Evolutionary conservation across 176 grass and related monocot genomes (phyloP).

Genomic region (Paspalum notatum): DNA sequence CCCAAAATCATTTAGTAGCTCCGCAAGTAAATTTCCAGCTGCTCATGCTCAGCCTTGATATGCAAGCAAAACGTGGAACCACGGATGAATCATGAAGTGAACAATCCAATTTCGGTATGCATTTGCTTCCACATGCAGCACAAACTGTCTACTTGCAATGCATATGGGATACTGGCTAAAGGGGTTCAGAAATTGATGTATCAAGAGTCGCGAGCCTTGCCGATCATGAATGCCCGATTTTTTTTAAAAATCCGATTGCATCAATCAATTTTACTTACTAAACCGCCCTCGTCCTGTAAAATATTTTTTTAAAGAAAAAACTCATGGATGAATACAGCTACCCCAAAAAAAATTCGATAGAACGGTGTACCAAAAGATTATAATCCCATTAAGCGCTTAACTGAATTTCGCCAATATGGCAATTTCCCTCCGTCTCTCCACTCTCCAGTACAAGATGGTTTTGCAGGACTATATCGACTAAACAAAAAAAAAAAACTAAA

Average conservation of each 20-base stretch:
- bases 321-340: neutral
- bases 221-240: neutral
- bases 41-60: neutral
- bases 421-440: constrained; percentile 12
- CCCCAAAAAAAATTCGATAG: neutral
- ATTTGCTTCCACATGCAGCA: neutral
- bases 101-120: neutral
- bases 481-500: constrained; percentile 32
- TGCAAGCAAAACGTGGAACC: neutral
- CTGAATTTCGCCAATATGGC: constrained; percentile 39
- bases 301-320: neutral
- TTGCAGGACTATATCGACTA: constrained; percentile 31
- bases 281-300: no score
- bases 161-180: neutral
- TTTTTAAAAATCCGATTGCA: no score
- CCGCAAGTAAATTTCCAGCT: neutral
- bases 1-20: neutral
- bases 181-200: neutral
- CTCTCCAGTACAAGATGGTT: constrained; percentile 33
- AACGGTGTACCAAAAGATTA: neutral
- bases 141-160: neutral
- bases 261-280: no score
- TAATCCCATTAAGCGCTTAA: constrained; percentile 26
- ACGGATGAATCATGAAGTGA: neutral
- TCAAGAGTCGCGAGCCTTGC: neutral